phyloP scores from a whole-genome alignment of 177 flowering plant genomes.

The Vitis hybrid region DNA sequence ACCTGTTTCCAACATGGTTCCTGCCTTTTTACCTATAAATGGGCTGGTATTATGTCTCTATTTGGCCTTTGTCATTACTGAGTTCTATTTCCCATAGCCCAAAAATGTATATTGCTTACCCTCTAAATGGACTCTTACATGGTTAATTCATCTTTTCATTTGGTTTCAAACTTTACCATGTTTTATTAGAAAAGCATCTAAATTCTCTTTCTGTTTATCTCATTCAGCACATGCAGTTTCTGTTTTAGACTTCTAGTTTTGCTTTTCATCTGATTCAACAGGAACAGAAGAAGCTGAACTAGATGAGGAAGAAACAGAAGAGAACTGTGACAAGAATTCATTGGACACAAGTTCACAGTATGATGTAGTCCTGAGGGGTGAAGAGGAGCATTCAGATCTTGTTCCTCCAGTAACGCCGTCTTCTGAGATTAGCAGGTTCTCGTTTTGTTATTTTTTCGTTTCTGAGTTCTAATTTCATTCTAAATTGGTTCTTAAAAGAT shows the following conservation, averaged over 20 bases:
- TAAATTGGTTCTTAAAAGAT: neutral
- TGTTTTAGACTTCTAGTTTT: neutral
- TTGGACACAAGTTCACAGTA: constrained; percentile 18
- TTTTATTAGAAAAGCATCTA: no score
- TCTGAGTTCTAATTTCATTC: neutral
- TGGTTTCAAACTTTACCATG: no score
- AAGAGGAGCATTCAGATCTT: constrained; percentile 31
- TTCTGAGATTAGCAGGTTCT: constrained; percentile 37
- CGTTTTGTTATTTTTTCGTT: neutral
- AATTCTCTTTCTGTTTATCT: no score
- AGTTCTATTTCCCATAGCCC: no score
- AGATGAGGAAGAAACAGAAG: constrained; percentile 41
- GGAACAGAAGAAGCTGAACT: constrained; percentile 37
- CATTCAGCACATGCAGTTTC: neutral
- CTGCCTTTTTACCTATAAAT: neutral
- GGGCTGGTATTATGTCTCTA: neutral
- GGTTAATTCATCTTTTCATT: no score
- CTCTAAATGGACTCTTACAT: no score
- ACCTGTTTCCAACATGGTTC: neutral
- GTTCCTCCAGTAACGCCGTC: constrained; percentile 28
- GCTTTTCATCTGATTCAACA: constrained; percentile 10
- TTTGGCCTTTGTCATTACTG: neutral
- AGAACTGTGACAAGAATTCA: constrained; percentile 26
- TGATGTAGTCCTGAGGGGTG: constrained; percentile 19
- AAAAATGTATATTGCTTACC: no score